Base-by-base conservation (phyloP, 352 stramenopile genomes). In the Globisporangium okanoganense region DNA sequence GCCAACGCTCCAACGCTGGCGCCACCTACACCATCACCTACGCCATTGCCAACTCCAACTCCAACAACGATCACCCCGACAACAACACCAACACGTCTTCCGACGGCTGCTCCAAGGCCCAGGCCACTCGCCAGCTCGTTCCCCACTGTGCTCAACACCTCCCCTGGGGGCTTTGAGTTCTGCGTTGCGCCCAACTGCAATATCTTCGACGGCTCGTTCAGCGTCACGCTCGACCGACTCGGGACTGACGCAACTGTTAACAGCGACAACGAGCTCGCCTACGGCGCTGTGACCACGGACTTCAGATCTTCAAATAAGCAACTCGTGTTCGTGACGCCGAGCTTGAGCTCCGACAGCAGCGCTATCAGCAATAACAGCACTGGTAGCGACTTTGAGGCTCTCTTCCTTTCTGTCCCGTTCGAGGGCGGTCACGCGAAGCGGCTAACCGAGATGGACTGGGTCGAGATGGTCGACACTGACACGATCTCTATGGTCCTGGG, bases 91-190 rank as follows among this genome's bases (percentile, higher is more conserved):
- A 40, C 35, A 40, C 3, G 9, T 16, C 35, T 40, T 14, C 35
- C 35, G 22, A 55, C 24, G 2, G 7, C 18, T 45, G 51, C 18
- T 16, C 4, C 51, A 27, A 41, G 16, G 24, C 20, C 53, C 9
- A 22, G 4, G 10, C 27, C 51, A 44, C 9, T 29, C 53, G 12
- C 56, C 41, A 61, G 35, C 13, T 9, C 55, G 0, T 61, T 65
- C 5, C 25, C 59, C 7, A 58, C 51, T 0, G 24, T 6, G 8
- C 33, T 71, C 40, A 67, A 64, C 14, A 24, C 58, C 13, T 48
- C 64, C 5, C 45, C 60, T 0, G 65, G 65, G 14, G 65, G 65
- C 1, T 71, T 71, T 20, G 65, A 71, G 41, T 67, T 58, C 54
- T 71, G 65, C 31, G 22, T 40, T 16, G 48, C 54, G 10, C 10